Evolutionary conservation across 2,329 filamentous ascomycete species (phyloP), one percentile per base, ranked within the genome.

Genomic region (Xylaria sp.): DNA sequence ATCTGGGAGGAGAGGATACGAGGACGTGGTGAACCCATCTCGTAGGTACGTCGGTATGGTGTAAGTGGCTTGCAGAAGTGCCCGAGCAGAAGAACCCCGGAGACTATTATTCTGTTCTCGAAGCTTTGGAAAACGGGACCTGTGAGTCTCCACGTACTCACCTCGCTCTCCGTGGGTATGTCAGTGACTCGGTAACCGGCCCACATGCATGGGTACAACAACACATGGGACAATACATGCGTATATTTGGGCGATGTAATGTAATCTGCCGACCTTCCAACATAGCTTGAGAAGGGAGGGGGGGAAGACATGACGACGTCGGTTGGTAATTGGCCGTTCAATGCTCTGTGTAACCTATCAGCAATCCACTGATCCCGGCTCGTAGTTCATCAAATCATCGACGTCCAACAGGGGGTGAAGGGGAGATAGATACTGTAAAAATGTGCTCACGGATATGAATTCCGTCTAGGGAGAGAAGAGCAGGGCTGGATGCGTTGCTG

Each of bases 301-400:
- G 15, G 39, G 41, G 15, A 44, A 44, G 9, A 25, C 20, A 51
- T 37, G 5, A 31, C 56, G 12, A 7, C 59, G 28, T 39, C 48
- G 31, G 20, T 39, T 10, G 41, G 48, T 44, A 34, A 59, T 60
- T 60, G 52, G 48, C n/a, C 34, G 50, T 55, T 34, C 50, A 23
- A 20, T 28, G 8, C 18, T 28, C 25, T 46, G 7, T 46, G 12
- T 59, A 52, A 20, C 52, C 34, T 41, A 25, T 59, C n/a, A 25
- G 52, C 34, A 15, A 58, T 51, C 18, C 15, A n/a, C 59, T 39
- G 9, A 50, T 55, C 15, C 59, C 60, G 20, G 51, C 58, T 67
- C 57, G 68, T 67, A 68, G 68, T 50, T 54, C 48, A 63, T 57
- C 68, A 68, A 70, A 70, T 70, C 65, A 65, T n/a, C 64, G 15